Base-by-base conservation (phyloP, 208 protist genomes). In the Wallacemonas collosoma region DNA sequence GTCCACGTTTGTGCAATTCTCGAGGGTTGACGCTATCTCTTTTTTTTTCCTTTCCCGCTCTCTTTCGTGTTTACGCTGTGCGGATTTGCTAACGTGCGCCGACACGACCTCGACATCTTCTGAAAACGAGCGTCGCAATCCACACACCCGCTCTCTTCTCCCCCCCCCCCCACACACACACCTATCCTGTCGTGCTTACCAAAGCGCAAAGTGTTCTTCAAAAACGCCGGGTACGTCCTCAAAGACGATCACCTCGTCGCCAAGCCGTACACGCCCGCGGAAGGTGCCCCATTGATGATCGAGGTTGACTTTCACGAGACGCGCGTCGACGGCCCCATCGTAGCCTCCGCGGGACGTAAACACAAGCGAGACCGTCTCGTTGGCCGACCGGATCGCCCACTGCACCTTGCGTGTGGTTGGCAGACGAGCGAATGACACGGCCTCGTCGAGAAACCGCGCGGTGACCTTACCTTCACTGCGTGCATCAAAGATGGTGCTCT, bases 271-370 rank as follows among this genome's bases (percentile, higher is more conserved):
- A 3, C 36, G 12, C 4, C 81, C 81, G 50, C 68, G 48, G 68
- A 78, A 83, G 8, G 72, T 73, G n/a, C 81, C 81, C 81, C 81
- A 86, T 5, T 67, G 68, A 53, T 86, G 81, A 43, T 83, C 68
- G n/a, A 86, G 53, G 60, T 79, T 75, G 45, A 70, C 71, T 0
- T 78, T 66, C 12, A 86, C 65, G 43, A 83, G 44, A 2, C 73
- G 69, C 4, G 65, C 26, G 50, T 80, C 54, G 11, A 83, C 55
- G 4, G 8, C 47, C 35, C 77, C 81, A 38, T 74, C 73, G 62
- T 86, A 61, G 40, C 74, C 77, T 45, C 72, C 81, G 35, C 43
- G 41, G 15, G 62, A 26, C 36, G 68, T 73, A 58, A 86, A 86
- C n/a, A 50, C 48, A 26, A 86, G 71, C 4, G 48, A 58, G n/a